These are phyloP conservation scores for Ophiostoma perfectum DNA, from an alignment of 2,329 filamentous ascomycete species.

Conservation along the genomic window DNA sequence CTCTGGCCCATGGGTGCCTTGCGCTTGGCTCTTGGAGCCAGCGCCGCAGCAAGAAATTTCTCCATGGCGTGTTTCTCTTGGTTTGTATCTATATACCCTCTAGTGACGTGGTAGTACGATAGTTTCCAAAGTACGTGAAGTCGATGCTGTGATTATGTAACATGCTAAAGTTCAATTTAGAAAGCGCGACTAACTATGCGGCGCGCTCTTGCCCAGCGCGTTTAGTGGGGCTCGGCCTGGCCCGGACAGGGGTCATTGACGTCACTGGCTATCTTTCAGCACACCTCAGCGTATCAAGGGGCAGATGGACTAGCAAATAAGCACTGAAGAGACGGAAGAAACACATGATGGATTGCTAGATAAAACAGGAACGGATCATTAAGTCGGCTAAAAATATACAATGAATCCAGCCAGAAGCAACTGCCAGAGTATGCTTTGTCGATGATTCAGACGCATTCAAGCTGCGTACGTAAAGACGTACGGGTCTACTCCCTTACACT, in stretches of 20 bases:
- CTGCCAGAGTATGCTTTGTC: no score
- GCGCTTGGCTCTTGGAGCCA: background rate
- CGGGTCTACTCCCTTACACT: no score
- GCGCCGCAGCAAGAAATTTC: background rate
- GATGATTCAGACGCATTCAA: no score
- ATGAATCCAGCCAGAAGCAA: no score
- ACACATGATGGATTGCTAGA: no score
- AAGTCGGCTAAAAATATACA: no score
- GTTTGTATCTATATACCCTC: background rate
- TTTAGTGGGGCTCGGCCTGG: slow-evolving; percentile 5
- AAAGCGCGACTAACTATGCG: background rate
- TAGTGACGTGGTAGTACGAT: background rate
- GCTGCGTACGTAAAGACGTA: no score
- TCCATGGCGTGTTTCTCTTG: background rate
- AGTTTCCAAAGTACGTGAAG: background rate
- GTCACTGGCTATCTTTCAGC: background rate
- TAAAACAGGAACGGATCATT: no score
- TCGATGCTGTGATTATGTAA: background rate
- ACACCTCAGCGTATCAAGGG: no score
- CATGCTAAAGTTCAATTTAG: background rate
- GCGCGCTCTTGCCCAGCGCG: background rate
- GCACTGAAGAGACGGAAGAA: no score
- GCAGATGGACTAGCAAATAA: no score
- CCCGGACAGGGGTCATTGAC: background rate
- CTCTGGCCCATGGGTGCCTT: background rate